Conservation (phyloP, 768 basidiomycete genomes). For the Hysterangium stoloniferum region DNA sequence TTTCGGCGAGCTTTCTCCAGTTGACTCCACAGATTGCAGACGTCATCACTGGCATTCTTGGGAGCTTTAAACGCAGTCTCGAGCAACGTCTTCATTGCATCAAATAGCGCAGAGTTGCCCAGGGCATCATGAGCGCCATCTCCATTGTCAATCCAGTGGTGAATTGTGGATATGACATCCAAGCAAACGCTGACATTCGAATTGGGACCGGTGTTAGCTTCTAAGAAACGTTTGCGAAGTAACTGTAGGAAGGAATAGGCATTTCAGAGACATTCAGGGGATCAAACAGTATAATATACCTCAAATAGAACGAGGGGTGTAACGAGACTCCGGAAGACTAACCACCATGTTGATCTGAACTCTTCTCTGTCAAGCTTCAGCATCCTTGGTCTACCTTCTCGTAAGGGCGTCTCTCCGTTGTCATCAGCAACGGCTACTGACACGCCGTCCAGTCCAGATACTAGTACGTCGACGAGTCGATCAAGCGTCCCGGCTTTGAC, state of each 20-base stretch:
- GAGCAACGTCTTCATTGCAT: constrained; percentile 53
- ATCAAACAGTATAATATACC: constrained; percentile 34
- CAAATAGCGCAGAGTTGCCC: constrained; percentile 59
- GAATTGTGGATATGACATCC: constrained; percentile 56
- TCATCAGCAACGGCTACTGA: constrained; percentile 80
- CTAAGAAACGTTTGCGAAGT: constrained; percentile 66
- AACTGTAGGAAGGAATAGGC: constrained; percentile 36
- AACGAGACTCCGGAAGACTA: constrained; percentile 72
- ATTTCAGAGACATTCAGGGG: constrained; percentile 1
- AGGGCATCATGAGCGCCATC: constrained; percentile 75
- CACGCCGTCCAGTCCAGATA: constrained; percentile 69
- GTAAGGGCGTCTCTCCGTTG: constrained; percentile 75
- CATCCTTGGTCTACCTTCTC: constrained; percentile 66
- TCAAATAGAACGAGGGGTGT: constrained; percentile 79
- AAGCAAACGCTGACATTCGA: constrained; percentile 40
- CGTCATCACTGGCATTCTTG: constrained; percentile 29
- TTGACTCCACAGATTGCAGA: constrained; percentile 38
- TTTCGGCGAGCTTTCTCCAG: constrained; percentile 35
- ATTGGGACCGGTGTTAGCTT: constrained; percentile 30
- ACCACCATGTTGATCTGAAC: constrained; percentile 78
- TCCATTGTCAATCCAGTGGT: constrained; percentile 65
- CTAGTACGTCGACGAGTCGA: constrained; percentile 63
- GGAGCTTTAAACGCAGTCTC: constrained; percentile 33
- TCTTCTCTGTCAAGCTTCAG: constrained; percentile 65
- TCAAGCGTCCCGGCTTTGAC: constrained; percentile 76